Conservation (phyloP, 441 rosid genomes). For the Erodium texanum region DNA sequence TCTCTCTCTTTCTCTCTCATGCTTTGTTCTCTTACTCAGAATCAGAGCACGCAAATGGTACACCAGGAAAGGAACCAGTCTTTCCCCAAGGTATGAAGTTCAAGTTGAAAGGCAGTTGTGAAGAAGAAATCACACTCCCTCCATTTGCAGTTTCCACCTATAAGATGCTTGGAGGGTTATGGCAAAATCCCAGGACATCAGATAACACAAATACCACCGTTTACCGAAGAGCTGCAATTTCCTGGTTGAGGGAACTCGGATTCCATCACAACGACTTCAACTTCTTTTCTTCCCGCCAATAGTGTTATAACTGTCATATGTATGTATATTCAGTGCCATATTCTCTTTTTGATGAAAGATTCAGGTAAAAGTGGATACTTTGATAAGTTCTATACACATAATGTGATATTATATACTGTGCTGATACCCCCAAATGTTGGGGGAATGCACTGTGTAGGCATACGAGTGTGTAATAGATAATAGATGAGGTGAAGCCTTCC, state of each 20-base stretch:
- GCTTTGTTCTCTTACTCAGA: not conserved
- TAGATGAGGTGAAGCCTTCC: too few species aligned
- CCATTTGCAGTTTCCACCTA: conserved; percentile 7
- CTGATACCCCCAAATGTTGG: not conserved
- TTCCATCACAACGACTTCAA: not conserved
- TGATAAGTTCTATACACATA: not conserved
- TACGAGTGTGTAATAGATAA: not conserved
- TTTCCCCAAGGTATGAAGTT: not conserved
- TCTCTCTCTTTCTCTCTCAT: not conserved
- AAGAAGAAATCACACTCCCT: not conserved
- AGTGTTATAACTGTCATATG: not conserved
- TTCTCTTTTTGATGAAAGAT: not conserved
- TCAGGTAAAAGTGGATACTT: not conserved
- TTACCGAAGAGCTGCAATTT: not conserved
- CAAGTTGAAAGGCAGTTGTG: not conserved
- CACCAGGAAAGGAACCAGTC: not conserved
- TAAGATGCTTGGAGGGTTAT: not conserved
- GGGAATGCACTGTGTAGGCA: not conserved
- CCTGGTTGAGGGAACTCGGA: not conserved
- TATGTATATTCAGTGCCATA: not conserved
- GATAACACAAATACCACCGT: not conserved
- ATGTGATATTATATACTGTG: not conserved
- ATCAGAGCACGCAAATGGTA: not conserved
- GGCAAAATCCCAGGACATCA: conserved; percentile 2
- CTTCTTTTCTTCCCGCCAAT: not conserved